Base-by-base conservation (phyloP, 2,329 filamentous ascomycete genomes). In the Akanthomyces lecanii region DNA sequence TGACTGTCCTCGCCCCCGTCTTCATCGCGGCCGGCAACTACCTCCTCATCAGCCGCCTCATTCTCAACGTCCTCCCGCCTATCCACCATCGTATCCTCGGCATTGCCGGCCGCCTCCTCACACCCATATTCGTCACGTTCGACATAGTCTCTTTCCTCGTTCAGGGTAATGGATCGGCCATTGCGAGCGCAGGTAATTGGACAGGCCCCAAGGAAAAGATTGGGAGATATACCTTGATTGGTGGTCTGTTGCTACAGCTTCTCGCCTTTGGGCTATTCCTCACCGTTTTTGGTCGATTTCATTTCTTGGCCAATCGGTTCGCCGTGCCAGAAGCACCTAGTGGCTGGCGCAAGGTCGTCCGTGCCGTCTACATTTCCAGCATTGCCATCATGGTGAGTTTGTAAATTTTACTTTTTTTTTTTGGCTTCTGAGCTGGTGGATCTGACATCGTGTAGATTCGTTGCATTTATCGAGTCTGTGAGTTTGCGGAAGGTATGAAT, bases 381-480 rank as follows among this genome's bases (percentile, higher is more conserved):
- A 65, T 68, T 7, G 70, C 79, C 63, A 80, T 82, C 50, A 71
- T 80, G 72, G 79, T 82, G 69, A 64, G 77, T 55, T 6, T 4
- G 5, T 8, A 0, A 1, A 51, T 1, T 3, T 8, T 3, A 36
- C 8, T 7, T 5, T 38, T n/a, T 25, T 10, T 12, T 21, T 21
- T 21, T 21, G 21, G 1, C 14, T 10, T 25, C 14, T 47, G 38
- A 16, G 38, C 4, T 8, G n/a, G 4, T n/a, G 12, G 3, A 2
- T 8, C n/a, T 21, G 38, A 60, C 10, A 12, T 18, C 0, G 5
- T 1, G 6, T 25, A 83, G 72, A 65, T 82, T 4, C 80, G 81
- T 16, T 82, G 78, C n/a, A 74, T 83, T 33, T 85, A 81, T 64
- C 78, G 81, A n/a, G 77, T 81, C 4, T 75, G 81, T 54, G 81